These are phyloP conservation scores for Pyrus pyrifolia DNA, from an alignment of 306 rosid genomes.

Conservation along the genomic window DNA sequence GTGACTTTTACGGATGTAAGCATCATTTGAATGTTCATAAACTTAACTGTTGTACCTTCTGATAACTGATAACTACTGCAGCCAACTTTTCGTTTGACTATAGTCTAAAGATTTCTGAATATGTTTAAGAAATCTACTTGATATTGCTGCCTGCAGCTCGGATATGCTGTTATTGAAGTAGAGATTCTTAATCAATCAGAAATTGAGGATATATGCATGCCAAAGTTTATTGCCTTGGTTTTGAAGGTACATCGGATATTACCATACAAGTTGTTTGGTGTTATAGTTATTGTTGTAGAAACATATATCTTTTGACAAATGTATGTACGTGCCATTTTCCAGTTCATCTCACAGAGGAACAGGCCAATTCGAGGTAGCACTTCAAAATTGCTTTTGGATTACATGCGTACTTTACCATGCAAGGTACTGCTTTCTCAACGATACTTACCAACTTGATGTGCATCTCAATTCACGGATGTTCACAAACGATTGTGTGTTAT, in stretches of 20 bases:
- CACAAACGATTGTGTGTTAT: no score
- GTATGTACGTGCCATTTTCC: slow-evolving; percentile 16
- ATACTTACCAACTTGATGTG: no score
- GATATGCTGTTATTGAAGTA: slow-evolving; percentile 73
- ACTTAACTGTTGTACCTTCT: background rate
- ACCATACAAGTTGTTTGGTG: background rate
- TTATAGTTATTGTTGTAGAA: background rate
- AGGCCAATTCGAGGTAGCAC: slow-evolving; percentile 72
- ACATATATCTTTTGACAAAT: background rate
- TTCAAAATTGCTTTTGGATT: slow-evolving; percentile 59
- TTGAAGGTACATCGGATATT: slow-evolving; percentile 58
- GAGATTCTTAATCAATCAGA: slow-evolving; percentile 49
- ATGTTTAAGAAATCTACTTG: no score
- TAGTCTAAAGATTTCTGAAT: background rate
- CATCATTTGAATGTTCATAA: slow-evolving; percentile 6
- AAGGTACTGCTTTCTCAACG: slow-evolving; percentile 38
- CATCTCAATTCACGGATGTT: no score
- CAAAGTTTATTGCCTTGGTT: slow-evolving; percentile 54
- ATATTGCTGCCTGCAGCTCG: slow-evolving; percentile 45
- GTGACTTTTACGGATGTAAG: slow-evolving; percentile 57
- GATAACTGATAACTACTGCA: background rate
- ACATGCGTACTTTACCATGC: slow-evolving; percentile 59
- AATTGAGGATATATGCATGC: slow-evolving; percentile 50
- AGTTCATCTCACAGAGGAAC: slow-evolving; percentile 85
- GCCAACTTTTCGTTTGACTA: background rate